Conservation (phyloP, 768 basidiomycete species). For the Hygrocybe coccinea region DNA sequence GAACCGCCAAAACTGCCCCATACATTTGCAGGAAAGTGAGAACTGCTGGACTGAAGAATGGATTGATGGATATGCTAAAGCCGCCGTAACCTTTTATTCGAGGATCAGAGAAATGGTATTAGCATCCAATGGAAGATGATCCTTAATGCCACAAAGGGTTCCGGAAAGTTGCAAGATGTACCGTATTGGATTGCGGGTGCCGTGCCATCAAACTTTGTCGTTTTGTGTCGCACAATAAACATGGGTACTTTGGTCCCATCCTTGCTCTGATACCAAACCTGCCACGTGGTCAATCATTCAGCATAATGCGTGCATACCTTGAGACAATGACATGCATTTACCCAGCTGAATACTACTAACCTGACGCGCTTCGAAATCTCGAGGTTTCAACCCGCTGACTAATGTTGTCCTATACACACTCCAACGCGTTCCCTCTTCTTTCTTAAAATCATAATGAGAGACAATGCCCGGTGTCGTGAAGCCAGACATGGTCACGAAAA, state of each 20-base stretch:
- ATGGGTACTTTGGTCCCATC: slow-evolving; percentile 81
- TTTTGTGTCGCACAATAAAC: slow-evolving; percentile 77
- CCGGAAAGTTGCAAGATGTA: slow-evolving; percentile 21
- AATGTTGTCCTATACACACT: slow-evolving; percentile 52
- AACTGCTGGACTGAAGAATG: slow-evolving; percentile 65
- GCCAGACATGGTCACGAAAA: slow-evolving; percentile 60
- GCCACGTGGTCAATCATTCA: background rate
- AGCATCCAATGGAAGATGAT: background rate
- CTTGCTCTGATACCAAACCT: slow-evolving; percentile 76
- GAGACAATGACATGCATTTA: background rate
- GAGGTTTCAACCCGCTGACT: slow-evolving; percentile 55
- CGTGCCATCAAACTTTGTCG: slow-evolving; percentile 64
- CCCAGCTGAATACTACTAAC: slow-evolving; percentile 23
- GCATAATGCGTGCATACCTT: background rate
- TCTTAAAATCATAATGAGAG: slow-evolving; percentile 59
- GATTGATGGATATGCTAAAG: slow-evolving; percentile 65
- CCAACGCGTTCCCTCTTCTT: slow-evolving; percentile 47
- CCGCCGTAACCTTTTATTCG: slow-evolving; percentile 66
- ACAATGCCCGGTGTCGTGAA: slow-evolving; percentile 72
- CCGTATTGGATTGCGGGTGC: slow-evolving; percentile 78
- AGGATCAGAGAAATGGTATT: background rate
- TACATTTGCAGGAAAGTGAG: slow-evolving; percentile 72
- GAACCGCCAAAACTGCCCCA: slow-evolving; percentile 57
- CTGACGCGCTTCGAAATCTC: slow-evolving; percentile 69
- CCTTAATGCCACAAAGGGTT: background rate